phyloP scores from a whole-genome alignment of 2,329 filamentous ascomycete species.

The Fusarium vanettenii region DNA sequence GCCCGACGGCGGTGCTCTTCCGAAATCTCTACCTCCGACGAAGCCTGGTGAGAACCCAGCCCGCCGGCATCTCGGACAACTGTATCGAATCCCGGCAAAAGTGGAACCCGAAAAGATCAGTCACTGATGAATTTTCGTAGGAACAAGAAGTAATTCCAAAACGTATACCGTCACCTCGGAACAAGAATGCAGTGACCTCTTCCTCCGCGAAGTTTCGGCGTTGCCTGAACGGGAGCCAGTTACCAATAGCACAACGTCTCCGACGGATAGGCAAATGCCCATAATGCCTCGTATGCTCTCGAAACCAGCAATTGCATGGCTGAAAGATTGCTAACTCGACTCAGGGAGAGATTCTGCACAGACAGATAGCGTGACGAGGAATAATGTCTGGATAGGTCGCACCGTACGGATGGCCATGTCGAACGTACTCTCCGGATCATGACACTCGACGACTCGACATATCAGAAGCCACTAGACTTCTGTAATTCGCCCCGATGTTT shows the following conservation, averaged over 20 bases:
- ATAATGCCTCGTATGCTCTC: constrained; percentile 21
- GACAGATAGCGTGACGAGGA: constrained; percentile 26
- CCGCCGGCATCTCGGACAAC: background rate
- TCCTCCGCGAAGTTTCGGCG: constrained; percentile 39
- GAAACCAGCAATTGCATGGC: background rate
- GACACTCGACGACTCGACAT: background rate
- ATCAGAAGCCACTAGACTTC: background rate
- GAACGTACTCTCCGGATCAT: constrained; percentile 35
- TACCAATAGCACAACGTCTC: constrained; percentile 1
- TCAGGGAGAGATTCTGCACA: background rate
- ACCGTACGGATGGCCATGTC: constrained; percentile 47
- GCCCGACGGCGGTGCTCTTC: background rate
- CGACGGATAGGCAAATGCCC: constrained; percentile 13
- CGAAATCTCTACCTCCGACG: background rate
- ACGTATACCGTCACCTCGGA: constrained; percentile 38
- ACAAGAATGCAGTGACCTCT: constrained; percentile 39
- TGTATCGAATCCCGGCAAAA: background rate
- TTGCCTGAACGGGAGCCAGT: constrained; percentile 42
- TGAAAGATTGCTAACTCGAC: background rate
- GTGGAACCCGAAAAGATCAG: background rate
- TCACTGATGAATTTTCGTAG: background rate
- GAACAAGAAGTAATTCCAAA: background rate
- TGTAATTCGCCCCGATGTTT: background rate
- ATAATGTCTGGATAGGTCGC: constrained; percentile 47
- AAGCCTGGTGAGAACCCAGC: constrained; percentile 9